Conservation (phyloP, 768 basidiomycete genomes). For the Termitomyces titanicus region DNA sequence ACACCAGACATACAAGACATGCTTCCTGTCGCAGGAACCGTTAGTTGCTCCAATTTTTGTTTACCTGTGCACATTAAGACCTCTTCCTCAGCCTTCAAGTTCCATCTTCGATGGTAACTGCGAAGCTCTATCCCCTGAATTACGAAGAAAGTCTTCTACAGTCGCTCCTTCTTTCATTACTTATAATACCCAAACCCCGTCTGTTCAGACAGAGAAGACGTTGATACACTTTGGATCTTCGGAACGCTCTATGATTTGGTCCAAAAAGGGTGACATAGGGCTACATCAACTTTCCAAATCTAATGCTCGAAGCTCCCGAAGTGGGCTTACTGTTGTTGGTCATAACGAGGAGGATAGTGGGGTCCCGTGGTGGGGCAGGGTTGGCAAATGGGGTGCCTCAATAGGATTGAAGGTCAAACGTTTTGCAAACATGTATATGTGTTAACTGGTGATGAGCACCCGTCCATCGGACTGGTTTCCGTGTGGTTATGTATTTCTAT, state of each 20-base stretch:
- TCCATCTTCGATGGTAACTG: background rate
- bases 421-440: constrained; percentile 12
- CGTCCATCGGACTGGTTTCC: background rate
- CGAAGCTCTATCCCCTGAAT: background rate
- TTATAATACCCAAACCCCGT: constrained; percentile 24
- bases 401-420: constrained; percentile 20
- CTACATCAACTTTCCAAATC: constrained; percentile 19
- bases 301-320: background rate
- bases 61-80: background rate
- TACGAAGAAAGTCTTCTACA: constrained; percentile 6
- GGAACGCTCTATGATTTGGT: constrained; percentile 26
- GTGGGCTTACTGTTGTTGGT: background rate
- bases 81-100: constrained; percentile 3
- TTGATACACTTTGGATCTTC: constrained; percentile 27
- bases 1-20: constrained; percentile 10
- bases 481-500: background rate
- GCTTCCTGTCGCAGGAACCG: constrained; percentile 1
- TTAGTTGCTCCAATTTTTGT: background rate
- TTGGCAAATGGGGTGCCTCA: constrained; percentile 16
- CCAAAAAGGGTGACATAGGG: constrained; percentile 14
- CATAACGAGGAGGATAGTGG: background rate
- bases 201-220: constrained; percentile 34
- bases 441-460: constrained; percentile 2
- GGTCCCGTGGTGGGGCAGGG: constrained; percentile 15
- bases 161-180: constrained; percentile 15